Percentiles rank a stretch among this genome's conserved stretches.
These are phyloP conservation scores for Penicillium silybi DNA, from an alignment of 495 filamentous ascomycete genomes.

Conservation along the genomic window DNA sequence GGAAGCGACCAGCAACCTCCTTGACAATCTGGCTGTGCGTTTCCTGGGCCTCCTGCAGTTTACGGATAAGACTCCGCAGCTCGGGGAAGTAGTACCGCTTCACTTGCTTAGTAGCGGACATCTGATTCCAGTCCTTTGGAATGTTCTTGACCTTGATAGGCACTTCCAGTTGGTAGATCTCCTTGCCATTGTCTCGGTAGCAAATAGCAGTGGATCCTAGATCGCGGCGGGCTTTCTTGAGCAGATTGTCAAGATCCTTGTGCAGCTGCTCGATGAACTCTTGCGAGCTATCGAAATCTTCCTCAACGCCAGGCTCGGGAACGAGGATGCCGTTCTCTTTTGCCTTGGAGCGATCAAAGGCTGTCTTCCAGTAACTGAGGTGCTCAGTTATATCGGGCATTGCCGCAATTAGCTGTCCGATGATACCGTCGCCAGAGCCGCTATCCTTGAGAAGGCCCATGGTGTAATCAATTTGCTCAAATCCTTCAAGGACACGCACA, in stretches of 20 bases:
- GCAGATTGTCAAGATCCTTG: slow-evolving; percentile 62
- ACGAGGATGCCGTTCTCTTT: slow-evolving; percentile 73
- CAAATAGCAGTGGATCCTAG: slow-evolving; percentile 65
- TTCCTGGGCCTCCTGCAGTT: slow-evolving; percentile 90
- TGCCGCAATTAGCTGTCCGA: slow-evolving; percentile 72
- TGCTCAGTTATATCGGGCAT: slow-evolving; percentile 79
- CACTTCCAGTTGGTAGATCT: slow-evolving; percentile 93
- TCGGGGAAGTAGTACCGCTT: slow-evolving; percentile 95
- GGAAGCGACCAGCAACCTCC: slow-evolving; percentile 80
- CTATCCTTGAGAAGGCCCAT: slow-evolving; percentile 71
- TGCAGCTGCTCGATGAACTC: slow-evolving; percentile 69
- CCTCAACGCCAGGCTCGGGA: slow-evolving; percentile 84
- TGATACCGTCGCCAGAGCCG: slow-evolving; percentile 69
- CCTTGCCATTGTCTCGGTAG: slow-evolving; percentile 90
- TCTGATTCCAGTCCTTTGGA: slow-evolving; percentile 87
- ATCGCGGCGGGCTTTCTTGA: slow-evolving; percentile 66
- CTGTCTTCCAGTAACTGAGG: slow-evolving; percentile 84
- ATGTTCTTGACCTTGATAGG: slow-evolving; percentile 79
- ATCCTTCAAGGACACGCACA: slow-evolving; percentile 89
- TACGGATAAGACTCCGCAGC: slow-evolving; percentile 72
- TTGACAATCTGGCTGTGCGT: slow-evolving; percentile 90
- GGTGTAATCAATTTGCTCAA: slow-evolving; percentile 93
- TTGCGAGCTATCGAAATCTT: slow-evolving; percentile 87
- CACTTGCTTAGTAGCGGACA: slow-evolving; percentile 86
- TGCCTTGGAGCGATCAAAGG: slow-evolving; percentile 83